Evolutionary conservation across 176 grass and related monocot genomes (phyloP), one percentile per base, ranked within the genome.

Genomic region (Luzula sylvatica): DNA sequence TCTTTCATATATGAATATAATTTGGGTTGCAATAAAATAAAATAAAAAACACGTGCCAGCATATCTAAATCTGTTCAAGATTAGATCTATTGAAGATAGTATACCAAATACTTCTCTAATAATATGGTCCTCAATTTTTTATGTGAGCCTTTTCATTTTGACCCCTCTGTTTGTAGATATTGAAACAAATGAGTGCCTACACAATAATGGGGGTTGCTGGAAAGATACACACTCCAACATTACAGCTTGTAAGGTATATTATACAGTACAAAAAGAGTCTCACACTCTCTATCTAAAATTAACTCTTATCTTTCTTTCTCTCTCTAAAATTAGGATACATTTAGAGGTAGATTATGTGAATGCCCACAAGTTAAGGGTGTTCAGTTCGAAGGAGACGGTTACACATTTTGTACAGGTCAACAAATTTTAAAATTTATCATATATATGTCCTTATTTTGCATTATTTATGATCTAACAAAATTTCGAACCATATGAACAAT

Each of bases 161-260:
- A 3, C 11, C 17, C 3, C 42, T 58, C 13, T 3, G 53, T 23
- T 30, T 18, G 8, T 55, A 98, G 92, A 77, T 61, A 71, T 98
- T 1, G 85, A 98, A 75, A 98, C 92, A 58, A 80, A 98, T 3
- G 61, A 98, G 43, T 98, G 92, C 53, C 72, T 86, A 30, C 70
- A 47, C 35, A 61, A 72, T 29, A 98, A 90, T 65, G 92, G 85
- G 7, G 81, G 92, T 1, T 98, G 92, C 74, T 98, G 92, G 92
- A 53, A 71, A 38, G 67, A 98, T 41, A 1, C 26, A 20, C 16
- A 58, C 6, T 65, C 80, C 1, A 98, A 98, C 62, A 64, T 75
- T 11, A 98, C 92, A 7, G 85, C 92, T 47, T 98, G 92, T 78
- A 79, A 69, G 82, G 86, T 92, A 69, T 1, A 49, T 32, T 12